Base-by-base conservation (phyloP, 108 stramenopile species). In the Discostella pseudostelligera region DNA sequence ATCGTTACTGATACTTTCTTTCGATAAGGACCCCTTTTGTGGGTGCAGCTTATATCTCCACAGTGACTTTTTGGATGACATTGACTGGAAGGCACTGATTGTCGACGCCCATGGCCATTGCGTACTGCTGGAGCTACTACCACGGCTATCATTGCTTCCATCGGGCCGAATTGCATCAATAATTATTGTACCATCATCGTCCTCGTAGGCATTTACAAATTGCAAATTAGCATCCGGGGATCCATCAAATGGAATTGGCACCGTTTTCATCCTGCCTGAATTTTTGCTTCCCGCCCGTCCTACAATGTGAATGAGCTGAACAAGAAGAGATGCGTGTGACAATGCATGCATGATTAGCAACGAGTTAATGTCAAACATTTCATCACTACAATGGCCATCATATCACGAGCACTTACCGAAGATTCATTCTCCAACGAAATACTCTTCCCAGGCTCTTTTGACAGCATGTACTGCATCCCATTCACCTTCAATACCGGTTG, bases 131-230 rank as follows among this genome's bases (percentile, higher is more conserved):
- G 20, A 17, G 46, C 46, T 24, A 19, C 47, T 22, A 1, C 19
- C 19, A 4, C 16, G 53, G 36, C n/a, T 40, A 8, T n/a, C n/a
- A n/a, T 21, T 62, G 20, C 45, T 40, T 10, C 76, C 69, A 50
- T 83, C 84, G 22, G 84, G 80, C 47, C 92, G 84, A 65, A 93
- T 87, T 1, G 81, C 87, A 56, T 93, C 92, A 10, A 93, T 73
- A 26, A 90, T 64, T 14, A 93, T 70, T 19, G 40, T 77, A 1
- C 68, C 80, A 50, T 80, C 83, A 0, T 80, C 79, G 44, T 81
- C 84, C 68, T 93, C 92, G 71, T 82, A 90, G 22, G 89, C 78
- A 59, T 93, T 93, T 58, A 78, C 62, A 53, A 93, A 82, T 59
- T 88, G 86, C 29, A 89, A 59, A 59, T 93, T 80, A 8, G 84